A percentile compares a stretch with the other conserved stretches of the same genome.
phyloP scores from a whole-genome alignment of 768 basidiomycete species.

The Multifurca ochricompacta region DNA sequence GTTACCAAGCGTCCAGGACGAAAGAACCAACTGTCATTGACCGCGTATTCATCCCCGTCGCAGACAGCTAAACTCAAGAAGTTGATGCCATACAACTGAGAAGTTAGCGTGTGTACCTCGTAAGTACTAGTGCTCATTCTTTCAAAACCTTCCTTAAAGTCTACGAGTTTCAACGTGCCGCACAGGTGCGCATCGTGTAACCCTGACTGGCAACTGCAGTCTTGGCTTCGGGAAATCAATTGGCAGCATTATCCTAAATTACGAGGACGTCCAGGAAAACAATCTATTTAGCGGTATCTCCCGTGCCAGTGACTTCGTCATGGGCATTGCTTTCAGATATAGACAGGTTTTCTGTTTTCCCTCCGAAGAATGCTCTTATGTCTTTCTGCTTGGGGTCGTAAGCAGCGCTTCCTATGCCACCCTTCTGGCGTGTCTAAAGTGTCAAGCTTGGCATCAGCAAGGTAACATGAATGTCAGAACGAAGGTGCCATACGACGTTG shows the following conservation, averaged over 20 bases:
- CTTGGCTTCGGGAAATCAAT: not conserved
- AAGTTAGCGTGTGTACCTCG: not conserved
- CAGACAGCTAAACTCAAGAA: conserved; percentile 66
- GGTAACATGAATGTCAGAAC: not conserved
- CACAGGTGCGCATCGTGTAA: not conserved
- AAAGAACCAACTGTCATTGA: conserved; percentile 59
- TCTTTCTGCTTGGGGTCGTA: conserved; percentile 71
- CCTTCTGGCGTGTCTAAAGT: conserved; percentile 54
- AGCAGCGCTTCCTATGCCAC: conserved; percentile 63
- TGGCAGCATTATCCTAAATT: not conserved
- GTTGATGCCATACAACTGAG: conserved; percentile 60
- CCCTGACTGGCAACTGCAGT: not conserved
- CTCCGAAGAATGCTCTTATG: conserved; percentile 67
- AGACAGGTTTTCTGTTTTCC: conserved; percentile 19
- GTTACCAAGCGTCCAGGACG: conserved; percentile 54
- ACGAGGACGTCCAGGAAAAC: not conserved
- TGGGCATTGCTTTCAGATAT: conserved; percentile 25
- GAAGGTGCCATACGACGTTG: conserved; percentile 42
- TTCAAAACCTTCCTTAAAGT: not conserved
- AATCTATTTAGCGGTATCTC: not conserved
- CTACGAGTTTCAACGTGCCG: not conserved
- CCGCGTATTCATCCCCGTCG: conserved; percentile 54
- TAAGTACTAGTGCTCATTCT: not conserved
- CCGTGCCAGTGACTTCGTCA: conserved; percentile 22
- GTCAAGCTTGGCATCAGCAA: not conserved